phyloP scores from a whole-genome alignment of 371 early-diverging fungal genomes.

The Lichtheimia ornata region DNA sequence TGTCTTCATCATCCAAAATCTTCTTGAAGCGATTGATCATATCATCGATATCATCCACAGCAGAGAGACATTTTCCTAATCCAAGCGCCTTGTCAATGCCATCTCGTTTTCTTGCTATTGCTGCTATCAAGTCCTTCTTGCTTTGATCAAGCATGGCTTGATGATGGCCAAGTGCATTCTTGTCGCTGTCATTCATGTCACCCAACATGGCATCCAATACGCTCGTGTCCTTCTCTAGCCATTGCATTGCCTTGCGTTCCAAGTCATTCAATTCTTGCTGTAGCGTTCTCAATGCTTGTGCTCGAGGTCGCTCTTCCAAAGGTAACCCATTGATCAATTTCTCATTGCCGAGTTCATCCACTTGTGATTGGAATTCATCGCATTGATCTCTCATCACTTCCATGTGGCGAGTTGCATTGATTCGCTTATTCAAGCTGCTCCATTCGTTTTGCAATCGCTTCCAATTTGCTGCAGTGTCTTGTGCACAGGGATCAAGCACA shows the following conservation, averaged over 20 bases:
- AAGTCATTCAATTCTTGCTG: conserved; percentile 7
- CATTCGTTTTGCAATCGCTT: conserved; percentile 3
- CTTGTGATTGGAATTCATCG: conserved; percentile 30
- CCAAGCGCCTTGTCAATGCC: too few species aligned
- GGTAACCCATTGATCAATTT: too few species aligned
- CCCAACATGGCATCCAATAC: conserved; percentile 8
- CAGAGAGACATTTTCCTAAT: conserved; percentile 26
- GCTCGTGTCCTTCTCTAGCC: background rate
- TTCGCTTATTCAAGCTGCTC: conserved; percentile 14
- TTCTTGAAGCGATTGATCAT: background rate
- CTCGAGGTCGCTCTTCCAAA: conserved; percentile 3
- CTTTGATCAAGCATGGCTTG: too few species aligned
- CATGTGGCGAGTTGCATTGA: conserved; percentile 35
- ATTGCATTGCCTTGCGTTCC: conserved; percentile 2
- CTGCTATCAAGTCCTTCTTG: too few species aligned
- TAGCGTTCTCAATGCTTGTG: conserved; percentile 5
- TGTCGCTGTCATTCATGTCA: conserved; percentile 20
- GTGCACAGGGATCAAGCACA: background rate
- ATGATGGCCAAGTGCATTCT: too few species aligned
- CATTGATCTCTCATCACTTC: conserved; percentile 31
- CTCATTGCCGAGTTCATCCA: conserved; percentile 1
- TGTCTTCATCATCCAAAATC: too few species aligned
- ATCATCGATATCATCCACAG: conserved; percentile 1
- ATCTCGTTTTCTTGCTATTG: too few species aligned
- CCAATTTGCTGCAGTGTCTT: conserved; percentile 9